These are phyloP conservation scores for Eucalyptus tenuipes DNA, from an alignment of 345 rosid species.

Conservation along the genomic window DNA sequence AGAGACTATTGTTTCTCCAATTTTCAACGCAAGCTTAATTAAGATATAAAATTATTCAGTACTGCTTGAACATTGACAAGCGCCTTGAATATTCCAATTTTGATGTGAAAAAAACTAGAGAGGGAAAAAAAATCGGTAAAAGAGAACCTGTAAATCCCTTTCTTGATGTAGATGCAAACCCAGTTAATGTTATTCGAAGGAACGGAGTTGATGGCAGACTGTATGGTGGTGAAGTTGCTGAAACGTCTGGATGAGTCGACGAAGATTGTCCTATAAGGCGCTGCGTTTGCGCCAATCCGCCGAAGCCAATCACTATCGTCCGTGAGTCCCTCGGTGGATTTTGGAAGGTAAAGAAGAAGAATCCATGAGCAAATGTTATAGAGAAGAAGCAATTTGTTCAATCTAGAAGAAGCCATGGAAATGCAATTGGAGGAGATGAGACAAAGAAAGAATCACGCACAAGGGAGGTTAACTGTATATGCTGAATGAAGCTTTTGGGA, in stretches of 20 bases:
- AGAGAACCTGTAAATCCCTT: slow-evolving; percentile 45
- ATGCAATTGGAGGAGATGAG: not conserved
- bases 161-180: slow-evolving; percentile 41
- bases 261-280: not conserved
- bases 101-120: not conserved
- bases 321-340: not conserved
- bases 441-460: not conserved
- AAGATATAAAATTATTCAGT: not conserved
- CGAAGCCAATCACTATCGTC: not conserved
- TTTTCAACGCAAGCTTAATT: too few species aligned
- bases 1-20: not conserved
- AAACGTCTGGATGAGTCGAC: slow-evolving; percentile 39
- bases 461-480: not conserved
- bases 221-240: slow-evolving; percentile 43
- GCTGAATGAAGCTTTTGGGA: not conserved
- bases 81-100: not conserved
- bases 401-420: not conserved
- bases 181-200: slow-evolving; percentile 34
- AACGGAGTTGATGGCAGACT: slow-evolving; percentile 49
- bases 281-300: not conserved
- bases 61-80: not conserved
- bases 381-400: not conserved
- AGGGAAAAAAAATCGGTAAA: not conserved
- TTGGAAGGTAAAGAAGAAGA: not conserved
- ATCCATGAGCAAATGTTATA: not conserved